These are phyloP conservation scores for Wickerhamiella siamensis DNA, from an alignment of 805 yeast genomes.

Conservation along the genomic window DNA sequence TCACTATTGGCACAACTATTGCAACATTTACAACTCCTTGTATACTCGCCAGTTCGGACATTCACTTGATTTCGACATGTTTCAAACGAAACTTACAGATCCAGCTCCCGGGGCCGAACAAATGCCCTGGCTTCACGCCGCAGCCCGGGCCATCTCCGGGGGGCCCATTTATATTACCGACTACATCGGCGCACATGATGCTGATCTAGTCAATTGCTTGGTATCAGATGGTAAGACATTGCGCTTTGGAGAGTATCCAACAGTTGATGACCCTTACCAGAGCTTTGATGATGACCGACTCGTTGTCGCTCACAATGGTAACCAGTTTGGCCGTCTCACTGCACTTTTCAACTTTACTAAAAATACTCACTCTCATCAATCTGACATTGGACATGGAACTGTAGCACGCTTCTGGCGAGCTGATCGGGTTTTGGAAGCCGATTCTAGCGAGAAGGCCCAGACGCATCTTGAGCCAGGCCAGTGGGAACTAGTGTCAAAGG, in stretches of 20 bases:
- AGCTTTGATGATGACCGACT: constrained; percentile 5
- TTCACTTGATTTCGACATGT: constrained; percentile 23
- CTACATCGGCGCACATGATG: constrained; percentile 15
- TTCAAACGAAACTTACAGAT: constrained; percentile 15
- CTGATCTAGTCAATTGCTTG: constrained; percentile 10
- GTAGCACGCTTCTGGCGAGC: constrained; percentile 1
- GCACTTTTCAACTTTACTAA: constrained; percentile 10
- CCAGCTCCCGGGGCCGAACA: constrained; percentile 3
- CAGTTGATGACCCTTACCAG: constrained; percentile 12
- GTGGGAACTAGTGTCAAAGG: constrained; percentile 10
- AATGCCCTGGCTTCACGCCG: constrained; percentile 19
- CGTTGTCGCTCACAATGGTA: constrained; percentile 8
- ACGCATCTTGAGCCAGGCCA: constrained; percentile 9
- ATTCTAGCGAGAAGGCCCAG: neutral
- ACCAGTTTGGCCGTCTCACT: neutral
- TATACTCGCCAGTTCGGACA: constrained; percentile 17
- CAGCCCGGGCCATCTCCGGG: constrained; percentile 21
- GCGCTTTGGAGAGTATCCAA: constrained; percentile 7
- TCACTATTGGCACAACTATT: constrained; percentile 22
- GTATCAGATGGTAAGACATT: constrained; percentile 7
- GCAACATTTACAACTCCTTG: constrained; percentile 17
- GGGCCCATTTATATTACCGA: constrained; percentile 24
- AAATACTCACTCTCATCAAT: neutral
- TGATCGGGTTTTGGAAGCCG: constrained; percentile 1
- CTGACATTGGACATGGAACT: neutral